Percentiles rank a stretch among this genome's conserved stretches.
Conservation (phyloP, 352 stramenopile species). For the Pythium rishiriense region DNA sequence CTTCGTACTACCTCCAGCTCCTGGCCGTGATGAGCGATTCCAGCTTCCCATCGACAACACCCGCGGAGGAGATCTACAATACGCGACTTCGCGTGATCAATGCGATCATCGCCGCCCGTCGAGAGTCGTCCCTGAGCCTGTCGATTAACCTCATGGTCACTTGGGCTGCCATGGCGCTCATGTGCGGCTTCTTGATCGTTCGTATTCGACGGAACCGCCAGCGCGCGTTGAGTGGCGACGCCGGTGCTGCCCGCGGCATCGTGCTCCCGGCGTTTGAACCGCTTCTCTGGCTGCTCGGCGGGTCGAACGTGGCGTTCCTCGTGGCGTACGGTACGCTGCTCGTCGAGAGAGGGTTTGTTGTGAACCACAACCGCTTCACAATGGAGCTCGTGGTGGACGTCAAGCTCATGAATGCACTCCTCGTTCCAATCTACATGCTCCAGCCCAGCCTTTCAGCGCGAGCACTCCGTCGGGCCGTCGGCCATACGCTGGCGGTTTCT, state of each 20-base stretch:
- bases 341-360: constrained; percentile 21
- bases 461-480: constrained; percentile 33
- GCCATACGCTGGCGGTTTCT: constrained; percentile 36
- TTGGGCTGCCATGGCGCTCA: constrained; percentile 4
- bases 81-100: background rate
- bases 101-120: background rate
- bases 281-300: constrained; percentile 38
- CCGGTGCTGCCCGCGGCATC: constrained; percentile 46
- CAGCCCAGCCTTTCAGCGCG: constrained; percentile 56
- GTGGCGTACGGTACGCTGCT: constrained; percentile 42
- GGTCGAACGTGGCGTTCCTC: constrained; percentile 30
- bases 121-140: background rate
- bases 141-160: constrained; percentile 7
- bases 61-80: background rate
- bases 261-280: constrained; percentile 68
- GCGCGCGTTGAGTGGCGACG: constrained; percentile 45
- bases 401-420: constrained; percentile 43
- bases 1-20: constrained; percentile 15
- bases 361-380: constrained; percentile 15
- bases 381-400: constrained; percentile 34
- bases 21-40: background rate
- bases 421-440: constrained; percentile 51
- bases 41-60: background rate
- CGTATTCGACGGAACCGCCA: constrained; percentile 60
- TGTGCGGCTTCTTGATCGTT: constrained; percentile 30